A percentile compares a stretch with the other conserved stretches of the same genome.
Evolutionary conservation across 495 filamentous ascomycete species (phyloP).

Genomic region (Penicillium dipodomyicola): DNA sequence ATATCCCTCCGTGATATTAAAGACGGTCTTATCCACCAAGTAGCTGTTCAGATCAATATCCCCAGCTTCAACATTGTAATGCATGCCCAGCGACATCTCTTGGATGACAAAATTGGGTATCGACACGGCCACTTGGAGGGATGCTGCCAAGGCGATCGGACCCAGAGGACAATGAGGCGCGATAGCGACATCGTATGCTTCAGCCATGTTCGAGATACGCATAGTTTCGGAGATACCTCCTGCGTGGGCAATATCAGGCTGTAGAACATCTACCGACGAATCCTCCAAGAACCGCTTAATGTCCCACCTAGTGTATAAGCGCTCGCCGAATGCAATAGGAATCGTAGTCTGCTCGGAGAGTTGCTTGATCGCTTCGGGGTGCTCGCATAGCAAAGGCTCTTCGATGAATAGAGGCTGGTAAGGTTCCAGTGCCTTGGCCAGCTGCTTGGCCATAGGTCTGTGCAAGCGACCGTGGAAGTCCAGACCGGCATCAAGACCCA

Average conservation of each 20-base stretch:
- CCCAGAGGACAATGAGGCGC: slow-evolving; percentile 79
- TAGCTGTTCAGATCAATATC: slow-evolving; percentile 68
- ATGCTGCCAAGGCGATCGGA: slow-evolving; percentile 73
- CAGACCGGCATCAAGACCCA: slow-evolving; percentile 70
- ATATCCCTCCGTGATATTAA: slow-evolving; percentile 65
- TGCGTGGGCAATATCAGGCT: slow-evolving; percentile 74
- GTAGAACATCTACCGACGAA: slow-evolving; percentile 68
- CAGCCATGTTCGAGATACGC: slow-evolving; percentile 69
- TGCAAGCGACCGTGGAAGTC: slow-evolving; percentile 82
- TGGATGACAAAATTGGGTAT: slow-evolving; percentile 76
- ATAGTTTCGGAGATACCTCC: slow-evolving; percentile 77
- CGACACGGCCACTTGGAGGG: slow-evolving; percentile 64
- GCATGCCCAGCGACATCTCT: slow-evolving; percentile 79
- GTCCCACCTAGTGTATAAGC: slow-evolving; percentile 74
- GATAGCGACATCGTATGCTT: slow-evolving; percentile 75
- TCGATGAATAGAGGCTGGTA: slow-evolving; percentile 75
- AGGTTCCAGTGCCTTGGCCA: slow-evolving; percentile 70
- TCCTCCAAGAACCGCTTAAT: slow-evolving; percentile 71
- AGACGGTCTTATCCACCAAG: slow-evolving; percentile 60
- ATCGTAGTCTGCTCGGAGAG: slow-evolving; percentile 59
- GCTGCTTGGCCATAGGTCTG: slow-evolving; percentile 79
- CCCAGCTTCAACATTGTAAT: slow-evolving; percentile 68
- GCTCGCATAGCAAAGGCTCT: slow-evolving; percentile 72
- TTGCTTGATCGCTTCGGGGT: slow-evolving; percentile 67
- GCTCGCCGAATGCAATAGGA: slow-evolving; percentile 76